Evolutionary conservation across 2,329 filamentous ascomycete species (phyloP).

Genomic region (Diaporthe sp.): DNA sequence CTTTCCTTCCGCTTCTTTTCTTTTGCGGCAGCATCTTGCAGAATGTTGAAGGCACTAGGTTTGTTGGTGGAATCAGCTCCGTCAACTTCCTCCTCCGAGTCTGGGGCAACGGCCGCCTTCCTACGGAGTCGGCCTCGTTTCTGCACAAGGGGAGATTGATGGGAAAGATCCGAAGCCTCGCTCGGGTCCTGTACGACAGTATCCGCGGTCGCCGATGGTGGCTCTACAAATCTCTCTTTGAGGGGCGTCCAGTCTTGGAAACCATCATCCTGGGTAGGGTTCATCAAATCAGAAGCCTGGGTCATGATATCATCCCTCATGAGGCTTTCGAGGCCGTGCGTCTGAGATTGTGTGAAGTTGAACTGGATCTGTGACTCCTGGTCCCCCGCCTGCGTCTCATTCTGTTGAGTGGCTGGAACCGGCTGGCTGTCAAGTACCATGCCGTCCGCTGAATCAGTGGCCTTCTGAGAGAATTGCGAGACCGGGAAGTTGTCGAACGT

Average conservation of each 20-base stretch:
- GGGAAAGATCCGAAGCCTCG: slow-evolving; percentile 51
- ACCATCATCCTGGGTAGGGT: slow-evolving; percentile 85
- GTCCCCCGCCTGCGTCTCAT: slow-evolving; percentile 50
- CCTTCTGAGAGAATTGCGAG: slow-evolving; percentile 72
- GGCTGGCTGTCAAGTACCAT: slow-evolving; percentile 61
- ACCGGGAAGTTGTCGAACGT: slow-evolving; percentile 70
- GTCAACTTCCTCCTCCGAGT: slow-evolving; percentile 47
- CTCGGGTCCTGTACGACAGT: slow-evolving; percentile 69
- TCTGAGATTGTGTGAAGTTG: slow-evolving; percentile 72
- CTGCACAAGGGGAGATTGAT: slow-evolving; percentile 77
- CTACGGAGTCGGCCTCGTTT: slow-evolving; percentile 70
- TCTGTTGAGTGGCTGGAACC: slow-evolving; percentile 53
- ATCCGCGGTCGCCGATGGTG: slow-evolving; percentile 77
- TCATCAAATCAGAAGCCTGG: slow-evolving; percentile 78
- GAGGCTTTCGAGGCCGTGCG: slow-evolving; percentile 70
- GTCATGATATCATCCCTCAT: slow-evolving; percentile 64
- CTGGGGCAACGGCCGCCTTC: slow-evolving; percentile 51
- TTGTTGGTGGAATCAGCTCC: slow-evolving; percentile 54
- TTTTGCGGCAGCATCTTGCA: slow-evolving; percentile 75
- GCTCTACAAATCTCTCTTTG: slow-evolving; percentile 74
- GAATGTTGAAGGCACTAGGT: slow-evolving; percentile 72
- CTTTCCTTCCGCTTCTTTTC: slow-evolving; percentile 62
- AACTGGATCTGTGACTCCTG: slow-evolving; percentile 58
- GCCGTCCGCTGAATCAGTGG: slow-evolving; percentile 67
- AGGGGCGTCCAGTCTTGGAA: slow-evolving; percentile 82